Conservation (phyloP, 2,329 filamentous ascomycete genomes). For the Trichoderma sp. region DNA sequence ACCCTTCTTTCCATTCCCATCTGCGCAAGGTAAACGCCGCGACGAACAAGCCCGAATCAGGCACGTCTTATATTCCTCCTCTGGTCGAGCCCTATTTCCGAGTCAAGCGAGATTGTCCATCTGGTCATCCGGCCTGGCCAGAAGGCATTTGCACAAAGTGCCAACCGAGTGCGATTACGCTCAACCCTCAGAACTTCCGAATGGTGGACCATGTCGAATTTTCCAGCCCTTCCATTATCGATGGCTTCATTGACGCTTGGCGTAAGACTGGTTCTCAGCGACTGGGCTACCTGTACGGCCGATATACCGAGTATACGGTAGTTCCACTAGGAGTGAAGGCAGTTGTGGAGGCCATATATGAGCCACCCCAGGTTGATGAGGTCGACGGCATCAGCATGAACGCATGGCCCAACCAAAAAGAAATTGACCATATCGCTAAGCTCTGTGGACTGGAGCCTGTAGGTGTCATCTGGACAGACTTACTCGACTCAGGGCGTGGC, state of each 20-base stretch:
- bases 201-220: constrained; percentile 99
- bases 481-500: constrained; percentile 76
- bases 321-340: constrained; percentile 94
- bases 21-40: constrained; percentile 93
- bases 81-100: constrained; percentile 91
- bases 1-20: constrained; percentile 93
- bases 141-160: constrained; percentile 98
- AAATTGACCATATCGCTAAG: constrained; percentile 76
- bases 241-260: constrained; percentile 92
- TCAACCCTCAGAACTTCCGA: constrained; percentile 90
- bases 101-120: constrained; percentile 85
- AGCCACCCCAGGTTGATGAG: constrained; percentile 89
- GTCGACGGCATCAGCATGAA: constrained; percentile 82
- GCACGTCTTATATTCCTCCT: constrained; percentile 93
- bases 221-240: constrained; percentile 77
- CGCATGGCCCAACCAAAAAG: constrained; percentile 81
- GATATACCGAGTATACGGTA: constrained; percentile 86
- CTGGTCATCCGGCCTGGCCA: constrained; percentile 90
- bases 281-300: constrained; percentile 87
- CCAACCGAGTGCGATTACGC: constrained; percentile 92
- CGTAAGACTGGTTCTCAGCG: constrained; percentile 80
- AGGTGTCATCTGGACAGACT: constrained; percentile 92
- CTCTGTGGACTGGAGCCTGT: constrained; percentile 85
- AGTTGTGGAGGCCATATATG: constrained; percentile 95
- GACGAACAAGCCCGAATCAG: constrained; percentile 93